Evolutionary conservation across 2,329 filamentous ascomycete species (phyloP).

Genomic region (Trichophyton schoenleinii): DNA sequence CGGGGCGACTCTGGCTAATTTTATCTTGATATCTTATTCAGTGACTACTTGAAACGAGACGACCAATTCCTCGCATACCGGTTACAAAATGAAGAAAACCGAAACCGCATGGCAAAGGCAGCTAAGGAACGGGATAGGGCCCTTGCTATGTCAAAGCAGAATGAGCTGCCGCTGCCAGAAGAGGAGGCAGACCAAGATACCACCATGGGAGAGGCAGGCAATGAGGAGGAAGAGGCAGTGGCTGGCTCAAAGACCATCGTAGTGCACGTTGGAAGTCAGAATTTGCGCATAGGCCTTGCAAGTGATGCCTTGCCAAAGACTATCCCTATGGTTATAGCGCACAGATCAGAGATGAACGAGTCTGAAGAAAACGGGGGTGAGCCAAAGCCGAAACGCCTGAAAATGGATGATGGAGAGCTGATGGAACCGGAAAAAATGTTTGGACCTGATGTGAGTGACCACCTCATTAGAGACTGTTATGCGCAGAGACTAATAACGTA

Average conservation of each 20-base stretch:
- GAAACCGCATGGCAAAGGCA: slow-evolving; percentile 69
- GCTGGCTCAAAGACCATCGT: slow-evolving; percentile 86
- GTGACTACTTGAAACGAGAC: slow-evolving; percentile 95
- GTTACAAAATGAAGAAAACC: slow-evolving; percentile 73
- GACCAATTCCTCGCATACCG: slow-evolving; percentile 86
- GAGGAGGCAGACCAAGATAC: slow-evolving; percentile 34
- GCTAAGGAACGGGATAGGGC: slow-evolving; percentile 81
- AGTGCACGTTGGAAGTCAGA: slow-evolving; percentile 91
- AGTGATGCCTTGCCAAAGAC: slow-evolving; percentile 91
- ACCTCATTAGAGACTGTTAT: background rate
- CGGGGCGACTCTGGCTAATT: background rate
- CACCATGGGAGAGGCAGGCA: slow-evolving; percentile 46
- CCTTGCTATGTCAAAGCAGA: slow-evolving; percentile 60
- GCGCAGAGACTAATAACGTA: slow-evolving; percentile 1
- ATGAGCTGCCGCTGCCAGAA: slow-evolving; percentile 49
- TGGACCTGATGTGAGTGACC: slow-evolving; percentile 60
- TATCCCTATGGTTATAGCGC: slow-evolving; percentile 82
- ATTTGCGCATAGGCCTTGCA: slow-evolving; percentile 85
- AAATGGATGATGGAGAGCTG: slow-evolving; percentile 40
- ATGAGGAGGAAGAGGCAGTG: slow-evolving; percentile 44
- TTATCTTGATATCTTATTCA: slow-evolving; percentile 26
- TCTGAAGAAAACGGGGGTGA: slow-evolving; percentile 70
- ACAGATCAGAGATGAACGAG: slow-evolving; percentile 64
- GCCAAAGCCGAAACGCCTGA: slow-evolving; percentile 57
- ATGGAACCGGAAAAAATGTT: slow-evolving; percentile 64